A percentile compares a stretch with the other conserved stretches of the same genome.
phyloP scores from a whole-genome alignment of 2,329 filamentous ascomycete genomes.

The Ophiostoma fasciatum region DNA sequence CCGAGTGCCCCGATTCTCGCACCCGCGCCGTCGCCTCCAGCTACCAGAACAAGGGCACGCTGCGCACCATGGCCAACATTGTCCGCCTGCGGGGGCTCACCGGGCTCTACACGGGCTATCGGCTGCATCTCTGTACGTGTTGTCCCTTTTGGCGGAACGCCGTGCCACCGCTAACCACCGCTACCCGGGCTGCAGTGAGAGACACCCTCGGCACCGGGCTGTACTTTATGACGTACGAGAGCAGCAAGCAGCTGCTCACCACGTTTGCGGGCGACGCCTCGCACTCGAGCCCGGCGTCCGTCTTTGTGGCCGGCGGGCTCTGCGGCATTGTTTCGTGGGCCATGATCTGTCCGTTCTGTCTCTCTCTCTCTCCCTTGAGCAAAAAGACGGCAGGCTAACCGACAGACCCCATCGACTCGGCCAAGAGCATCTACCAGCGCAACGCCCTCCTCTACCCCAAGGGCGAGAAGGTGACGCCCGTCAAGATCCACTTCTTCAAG shows the following conservation, averaged over 20 bases:
- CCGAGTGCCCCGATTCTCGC: slow-evolving; percentile 28
- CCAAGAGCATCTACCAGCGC: slow-evolving; percentile 74
- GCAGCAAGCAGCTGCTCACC: slow-evolving; percentile 65
- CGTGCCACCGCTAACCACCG: neutral
- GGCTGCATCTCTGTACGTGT: slow-evolving; percentile 57
- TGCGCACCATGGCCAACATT: slow-evolving; percentile 63
- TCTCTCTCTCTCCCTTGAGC: too few relatives aligned
- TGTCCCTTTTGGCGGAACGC: too few relatives aligned
- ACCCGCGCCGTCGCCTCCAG: slow-evolving; percentile 48
- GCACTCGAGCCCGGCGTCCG: slow-evolving; percentile 65
- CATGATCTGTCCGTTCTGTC: slow-evolving; percentile 40
- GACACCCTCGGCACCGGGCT: slow-evolving; percentile 74
- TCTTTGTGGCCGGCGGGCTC: slow-evolving; percentile 62
- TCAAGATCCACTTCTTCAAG: slow-evolving; percentile 66
- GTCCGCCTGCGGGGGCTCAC: slow-evolving; percentile 56
- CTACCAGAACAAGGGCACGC: slow-evolving; percentile 64
- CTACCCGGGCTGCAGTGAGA: slow-evolving; percentile 38
- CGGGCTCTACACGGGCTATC: slow-evolving; percentile 70
- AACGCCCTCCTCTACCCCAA: slow-evolving; percentile 58
- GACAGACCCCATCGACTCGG: slow-evolving; percentile 59
- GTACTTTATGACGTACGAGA: slow-evolving; percentile 85
- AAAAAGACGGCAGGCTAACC: too few relatives aligned
- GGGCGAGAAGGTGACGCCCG: slow-evolving; percentile 48
- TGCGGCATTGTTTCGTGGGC: slow-evolving; percentile 79
- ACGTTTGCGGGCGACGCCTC: slow-evolving; percentile 57